phyloP scores from a whole-genome alignment of 257 asterid genomes.

The Capsicum pubescens region DNA sequence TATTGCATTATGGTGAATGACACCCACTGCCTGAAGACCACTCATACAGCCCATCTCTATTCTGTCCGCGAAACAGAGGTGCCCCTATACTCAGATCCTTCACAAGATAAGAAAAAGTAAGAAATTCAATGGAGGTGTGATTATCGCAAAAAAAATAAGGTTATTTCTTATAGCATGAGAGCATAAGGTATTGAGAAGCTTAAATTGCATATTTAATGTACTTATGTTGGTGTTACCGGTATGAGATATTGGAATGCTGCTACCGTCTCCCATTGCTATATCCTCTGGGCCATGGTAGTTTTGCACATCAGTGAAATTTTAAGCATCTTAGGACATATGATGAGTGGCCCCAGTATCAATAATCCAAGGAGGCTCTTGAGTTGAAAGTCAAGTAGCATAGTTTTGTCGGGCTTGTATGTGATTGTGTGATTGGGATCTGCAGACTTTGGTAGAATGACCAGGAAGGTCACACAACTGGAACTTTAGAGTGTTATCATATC shows the following conservation, averaged over 20 bases:
- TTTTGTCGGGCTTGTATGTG: neutral
- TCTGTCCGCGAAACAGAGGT: too few relatives aligned
- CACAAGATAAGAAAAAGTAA: too few relatives aligned
- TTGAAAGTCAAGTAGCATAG: neutral
- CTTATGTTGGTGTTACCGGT: too few relatives aligned
- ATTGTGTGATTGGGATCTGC: too few relatives aligned
- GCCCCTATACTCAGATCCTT: too few relatives aligned
- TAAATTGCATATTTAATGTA: neutral
- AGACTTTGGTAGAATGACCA: neutral
- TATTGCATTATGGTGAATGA: too few relatives aligned
- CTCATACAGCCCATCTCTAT: too few relatives aligned
- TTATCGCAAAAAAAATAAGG: neutral
- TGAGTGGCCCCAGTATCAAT: neutral
- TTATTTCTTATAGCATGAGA: neutral
- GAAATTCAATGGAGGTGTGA: too few relatives aligned
- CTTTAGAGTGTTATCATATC: neutral
- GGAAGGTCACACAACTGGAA: neutral
- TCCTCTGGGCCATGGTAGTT: neutral
- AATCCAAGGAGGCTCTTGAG: neutral
- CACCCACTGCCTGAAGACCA: too few relatives aligned
- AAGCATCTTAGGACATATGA: neutral
- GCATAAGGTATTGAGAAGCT: neutral
- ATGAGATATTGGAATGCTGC: neutral
- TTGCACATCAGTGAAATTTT: too few relatives aligned
- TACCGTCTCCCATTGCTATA: neutral